These are phyloP conservation scores for Umbilicaria muhlenbergii DNA, from an alignment of 495 filamentous ascomycete species.

Conservation along the genomic window DNA sequence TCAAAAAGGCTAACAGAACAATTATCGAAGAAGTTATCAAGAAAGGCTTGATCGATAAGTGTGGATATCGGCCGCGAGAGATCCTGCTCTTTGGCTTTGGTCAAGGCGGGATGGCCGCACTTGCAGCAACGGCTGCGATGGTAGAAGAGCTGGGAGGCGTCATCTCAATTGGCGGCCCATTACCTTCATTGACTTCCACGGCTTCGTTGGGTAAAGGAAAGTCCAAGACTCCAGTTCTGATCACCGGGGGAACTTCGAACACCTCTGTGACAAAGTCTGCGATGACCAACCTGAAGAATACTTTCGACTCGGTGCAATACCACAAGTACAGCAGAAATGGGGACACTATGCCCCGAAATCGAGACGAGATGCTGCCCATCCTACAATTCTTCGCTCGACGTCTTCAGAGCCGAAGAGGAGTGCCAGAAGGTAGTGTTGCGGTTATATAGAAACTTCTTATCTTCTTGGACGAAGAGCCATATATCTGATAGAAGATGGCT, in stretches of 20 bases:
- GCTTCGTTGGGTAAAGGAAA: conserved; percentile 30
- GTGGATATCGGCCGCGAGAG: conserved; percentile 51
- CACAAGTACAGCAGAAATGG: conserved; percentile 57
- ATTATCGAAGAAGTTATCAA: conserved; percentile 42
- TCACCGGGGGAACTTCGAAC: conserved; percentile 50
- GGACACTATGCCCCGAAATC: conserved; percentile 68
- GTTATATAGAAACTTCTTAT: conserved; percentile 16
- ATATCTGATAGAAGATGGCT: too few species aligned
- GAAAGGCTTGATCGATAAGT: conserved; percentile 44
- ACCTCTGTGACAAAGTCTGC: conserved; percentile 45
- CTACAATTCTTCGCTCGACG: conserved; percentile 84
- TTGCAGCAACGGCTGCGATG: conserved; percentile 34
- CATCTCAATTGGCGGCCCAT: conserved; percentile 59
- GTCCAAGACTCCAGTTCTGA: conserved; percentile 54
- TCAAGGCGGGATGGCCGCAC: conserved; percentile 69
- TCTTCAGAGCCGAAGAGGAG: conserved; percentile 46
- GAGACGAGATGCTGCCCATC: conserved; percentile 81
- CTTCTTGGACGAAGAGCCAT: too few species aligned
- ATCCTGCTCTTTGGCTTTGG: conserved; percentile 73
- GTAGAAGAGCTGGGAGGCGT: conserved; percentile 35
- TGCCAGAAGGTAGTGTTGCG: conserved; percentile 45
- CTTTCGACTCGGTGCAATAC: conserved; percentile 59
- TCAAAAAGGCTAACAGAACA: conserved; percentile 34
- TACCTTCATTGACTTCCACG: conserved; percentile 30
- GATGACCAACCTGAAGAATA: conserved; percentile 42